Base-by-base conservation (phyloP, 1,284 basidiomycete genomes). In the Cryptococcus sp. region DNA sequence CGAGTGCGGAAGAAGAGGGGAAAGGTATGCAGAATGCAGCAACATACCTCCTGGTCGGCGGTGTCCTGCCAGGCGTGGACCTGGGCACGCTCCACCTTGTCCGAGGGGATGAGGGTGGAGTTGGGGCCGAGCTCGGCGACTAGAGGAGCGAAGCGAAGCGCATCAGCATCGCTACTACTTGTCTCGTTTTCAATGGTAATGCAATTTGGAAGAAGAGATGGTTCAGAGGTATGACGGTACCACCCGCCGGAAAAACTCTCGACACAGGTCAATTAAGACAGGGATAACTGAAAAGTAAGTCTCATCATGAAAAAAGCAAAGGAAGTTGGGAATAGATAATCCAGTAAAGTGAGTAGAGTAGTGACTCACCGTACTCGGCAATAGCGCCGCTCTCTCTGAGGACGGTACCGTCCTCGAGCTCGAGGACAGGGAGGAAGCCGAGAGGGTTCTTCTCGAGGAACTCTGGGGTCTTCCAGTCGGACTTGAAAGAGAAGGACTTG, bases 341-440 rank as follows among this genome's bases (percentile, higher is more conserved):
- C 5, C 5, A 10, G 26, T 29, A 29, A 29, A 29, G 10, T 4
- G 26, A 29, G 26, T 43, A 46, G 15, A 8, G 40, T 19, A 22
- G 40, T 17, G n/a, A 88, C 93, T 86, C 80, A 97, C 94, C 72
- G 81, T 96, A 94, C 65, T 86, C 87, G 52, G 90, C 87, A 76
- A 98, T 93, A 58, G 92, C 87, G 60, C 81, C 78, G 55, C 84
- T 82, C 83, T 96, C 94, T 69, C 86, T 85, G 62, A 98, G 81
- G 68, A 82, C 82, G 82, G 59, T 61, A 60, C 92, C 93, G 76
- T 95, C 87, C 45, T 82, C 79, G 57, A 90, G 85, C 45, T 82
- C 79, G 57, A 90, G 85, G 39, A 87, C 87, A 44, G 95, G 94
- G 68, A 94, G 85, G 82, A 90, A 91, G 62, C 88, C 90, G 65